Base-by-base conservation (phyloP, 768 basidiomycete species). In the Leccinum boreale region DNA sequence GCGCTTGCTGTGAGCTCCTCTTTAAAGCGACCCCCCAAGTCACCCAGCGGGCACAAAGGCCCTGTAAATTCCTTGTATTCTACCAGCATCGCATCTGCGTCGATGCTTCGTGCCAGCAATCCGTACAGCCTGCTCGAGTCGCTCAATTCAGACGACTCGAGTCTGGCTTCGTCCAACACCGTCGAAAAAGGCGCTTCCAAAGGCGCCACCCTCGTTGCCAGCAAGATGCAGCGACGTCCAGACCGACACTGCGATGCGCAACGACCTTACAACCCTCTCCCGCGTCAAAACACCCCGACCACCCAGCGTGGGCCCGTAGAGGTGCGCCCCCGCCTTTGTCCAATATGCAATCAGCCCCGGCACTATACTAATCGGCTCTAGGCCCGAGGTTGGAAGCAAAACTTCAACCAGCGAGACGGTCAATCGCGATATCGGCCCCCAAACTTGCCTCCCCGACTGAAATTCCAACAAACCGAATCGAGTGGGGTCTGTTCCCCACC, bases 361-460 rank as follows among this genome's bases (percentile, higher is more conserved):
- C 35, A 45, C 8, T 14, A 5, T 11, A 21, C n/a, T 7, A 26
- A 26, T 57, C 46, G 17, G 47, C 10, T 1, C 14, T 12, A 64
- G 61, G 14, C 46, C 28, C 59, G 24, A 11, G 11, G 11, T 47
- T 62, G 50, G n/a, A 51, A 35, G 48, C 49, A 51, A 5, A 23
- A 19, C 9, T 36, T 3, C n/a, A 14, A 19, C 17, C 44, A 33
- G 28, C 54, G 21, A 55, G 29, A 54, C 48, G 51, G 29, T 15
- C 24, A 5, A 29, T 11, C n/a, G 2, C 45, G 36, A 7, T 0
- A 0, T 29, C 1, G 0, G 21, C 49, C 51, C 3, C 2, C 31
- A 3, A 14, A 14, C 14, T 0, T 36, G 12, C 47, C 57, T 2
- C 47, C 65, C 26, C 68, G 57, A 50, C 33, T 49, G 0, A 68